A percentile compares a stretch with the other conserved stretches of the same genome.
Evolutionary conservation across 805 yeast genomes (phyloP).

Genomic region (Teunomyces stri): DNA sequence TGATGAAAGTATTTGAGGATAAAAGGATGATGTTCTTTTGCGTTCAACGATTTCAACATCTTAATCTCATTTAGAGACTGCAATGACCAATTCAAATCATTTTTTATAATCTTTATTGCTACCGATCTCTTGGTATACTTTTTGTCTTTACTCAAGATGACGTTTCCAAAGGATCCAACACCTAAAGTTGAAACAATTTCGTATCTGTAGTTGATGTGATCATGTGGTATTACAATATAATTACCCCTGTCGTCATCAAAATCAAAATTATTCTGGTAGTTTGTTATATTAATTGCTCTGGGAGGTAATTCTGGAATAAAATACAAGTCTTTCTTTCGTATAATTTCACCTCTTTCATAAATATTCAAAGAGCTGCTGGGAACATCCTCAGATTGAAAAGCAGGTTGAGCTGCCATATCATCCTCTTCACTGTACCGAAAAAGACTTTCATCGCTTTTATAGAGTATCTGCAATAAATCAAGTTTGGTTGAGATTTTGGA

Average conservation of each 20-base stretch:
- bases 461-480: background rate
- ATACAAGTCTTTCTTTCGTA: conserved; percentile 47
- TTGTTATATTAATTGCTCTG: conserved; percentile 33
- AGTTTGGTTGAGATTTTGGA: background rate
- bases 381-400: conserved; percentile 2
- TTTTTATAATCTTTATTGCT: conserved; percentile 78
- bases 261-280: conserved; percentile 54
- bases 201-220: conserved; percentile 75
- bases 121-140: conserved; percentile 46
- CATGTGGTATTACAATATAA: conserved; percentile 53
- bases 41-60: conserved; percentile 50
- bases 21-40: conserved; percentile 8
- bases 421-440: background rate
- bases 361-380: conserved; percentile 33
- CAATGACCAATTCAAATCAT: conserved; percentile 67
- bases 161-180: conserved; percentile 81
- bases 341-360: conserved; percentile 62
- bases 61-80: conserved; percentile 80
- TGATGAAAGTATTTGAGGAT: conserved; percentile 51
- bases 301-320: conserved; percentile 42
- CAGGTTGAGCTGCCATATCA: background rate
- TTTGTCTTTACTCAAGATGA: conserved; percentile 66
- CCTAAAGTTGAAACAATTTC: conserved; percentile 62
- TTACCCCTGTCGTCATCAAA: conserved; percentile 72
- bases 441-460: background rate